Evolutionary conservation across 2,329 filamentous ascomycete species (phyloP).

Genomic region (Fusarium guadeloupense): DNA sequence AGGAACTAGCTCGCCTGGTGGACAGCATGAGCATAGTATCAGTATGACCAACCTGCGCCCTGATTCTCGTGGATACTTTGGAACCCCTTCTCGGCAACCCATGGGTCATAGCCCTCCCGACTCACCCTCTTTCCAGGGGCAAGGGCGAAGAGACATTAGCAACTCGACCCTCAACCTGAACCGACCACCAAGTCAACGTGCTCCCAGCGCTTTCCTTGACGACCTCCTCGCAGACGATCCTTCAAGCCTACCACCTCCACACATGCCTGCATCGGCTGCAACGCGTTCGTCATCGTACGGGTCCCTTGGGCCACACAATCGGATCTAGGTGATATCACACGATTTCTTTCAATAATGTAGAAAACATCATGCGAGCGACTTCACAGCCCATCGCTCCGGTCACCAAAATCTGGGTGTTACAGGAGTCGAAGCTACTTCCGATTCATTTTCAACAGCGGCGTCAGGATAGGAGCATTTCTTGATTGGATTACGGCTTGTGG

Average conservation of each 20-base stretch:
- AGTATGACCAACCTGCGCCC: conserved; percentile 69
- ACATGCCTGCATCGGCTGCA: conserved; percentile 46
- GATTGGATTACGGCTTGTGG: conserved; percentile 26
- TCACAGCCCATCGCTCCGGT: conserved; percentile 16
- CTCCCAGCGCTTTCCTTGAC: conserved; percentile 89
- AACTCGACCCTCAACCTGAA: conserved; percentile 74
- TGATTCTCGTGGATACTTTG: conserved; percentile 62
- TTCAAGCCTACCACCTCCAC: conserved; percentile 57
- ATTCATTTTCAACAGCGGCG: conserved; percentile 39
- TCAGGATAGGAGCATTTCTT: conserved; percentile 36
- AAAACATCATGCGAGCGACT: conserved; percentile 23
- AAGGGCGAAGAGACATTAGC: conserved; percentile 62
- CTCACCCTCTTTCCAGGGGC: conserved; percentile 66
- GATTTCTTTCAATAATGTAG: conserved; percentile 11
- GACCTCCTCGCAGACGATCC: conserved; percentile 85
- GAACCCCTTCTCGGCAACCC: conserved; percentile 53
- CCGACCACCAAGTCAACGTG: conserved; percentile 70
- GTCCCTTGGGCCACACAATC: conserved; percentile 37
- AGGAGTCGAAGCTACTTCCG: conserved; percentile 7
- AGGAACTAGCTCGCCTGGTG: conserved; percentile 61
- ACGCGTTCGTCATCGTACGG: conserved; percentile 36
- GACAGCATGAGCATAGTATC: conserved; percentile 63
- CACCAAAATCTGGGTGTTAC: conserved; percentile 24
- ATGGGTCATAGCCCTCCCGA: conserved; percentile 67
- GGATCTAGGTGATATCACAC: conserved; percentile 35